Evolutionary conservation across 2,329 filamentous ascomycete species (phyloP), one percentile per base, ranked within the genome.

Genomic region (Fusarium sterilihyphosum): DNA sequence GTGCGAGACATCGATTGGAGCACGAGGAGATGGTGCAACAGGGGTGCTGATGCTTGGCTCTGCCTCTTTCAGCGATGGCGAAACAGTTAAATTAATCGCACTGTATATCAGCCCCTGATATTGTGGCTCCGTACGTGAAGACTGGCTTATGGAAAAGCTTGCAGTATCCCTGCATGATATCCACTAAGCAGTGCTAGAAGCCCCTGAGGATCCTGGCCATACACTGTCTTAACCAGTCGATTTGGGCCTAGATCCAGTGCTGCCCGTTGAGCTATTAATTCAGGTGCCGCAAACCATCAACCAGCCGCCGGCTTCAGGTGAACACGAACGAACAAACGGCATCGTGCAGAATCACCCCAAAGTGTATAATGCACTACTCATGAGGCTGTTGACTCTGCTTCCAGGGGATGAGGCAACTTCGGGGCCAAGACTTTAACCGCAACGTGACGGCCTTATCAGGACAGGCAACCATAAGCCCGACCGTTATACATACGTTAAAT

Each of bases 61-160:
- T 78, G 69, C 59, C 67, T 66, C 46, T 61, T 76, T 76, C 49
- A 63, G 71, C 50, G 38, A 70, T 76, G 78, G 77, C 77, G 75
- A 78, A 78, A 78, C 77, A 67, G 41, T 71, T 67, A 67, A 60
- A 71, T 64, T 66, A 60, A 66, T 65, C 69, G 67, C 76, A 65
- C 67, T 67, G 73, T 72, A 67, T 38, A 47, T 60, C 16, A 29
- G 65, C 73, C 76, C 76, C 76, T 78, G 75, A 70, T 65, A 70
- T 50, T 57, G 61, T 52, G 31, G 66, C 54, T 53, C 59, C 37
- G 18, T n/a, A 31, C 35, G 44, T 53, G 37, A 49, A 41, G 33
- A 29, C 38, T 57, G 63, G 67, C 59, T 59, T 61, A 61, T 65
- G 53, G 62, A 56, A 67, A 47, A 54, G 46, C 71, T 61, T 63